Conservation (phyloP, 2,329 filamentous ascomycete species). For the Davidsoniella virescens region DNA sequence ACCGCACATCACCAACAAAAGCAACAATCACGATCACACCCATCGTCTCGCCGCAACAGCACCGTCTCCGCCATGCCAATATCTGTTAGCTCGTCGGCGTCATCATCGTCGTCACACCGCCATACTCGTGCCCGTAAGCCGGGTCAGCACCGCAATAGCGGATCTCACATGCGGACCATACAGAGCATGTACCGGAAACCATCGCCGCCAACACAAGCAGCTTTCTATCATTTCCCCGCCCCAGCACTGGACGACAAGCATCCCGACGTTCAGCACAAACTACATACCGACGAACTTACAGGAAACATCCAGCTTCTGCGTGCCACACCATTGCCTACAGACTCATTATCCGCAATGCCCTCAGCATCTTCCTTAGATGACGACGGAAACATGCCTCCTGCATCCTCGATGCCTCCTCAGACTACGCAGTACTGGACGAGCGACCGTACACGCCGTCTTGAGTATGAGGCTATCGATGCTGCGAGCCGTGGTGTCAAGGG, state of each 20-base stretch:
- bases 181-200: constrained; percentile 11
- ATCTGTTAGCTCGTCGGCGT: constrained; percentile 21
- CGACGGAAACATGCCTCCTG: no score
- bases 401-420: constrained; percentile 22
- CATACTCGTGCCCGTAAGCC: constrained; percentile 12
- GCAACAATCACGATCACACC: constrained; percentile 17
- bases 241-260: constrained; percentile 5
- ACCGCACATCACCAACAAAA: constrained; percentile 10
- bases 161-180: constrained; percentile 14
- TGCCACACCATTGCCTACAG: no score
- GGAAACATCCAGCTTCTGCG: no score
- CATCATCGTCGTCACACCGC: constrained; percentile 21
- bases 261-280: background rate
- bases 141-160: constrained; percentile 16
- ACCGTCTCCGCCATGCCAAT: constrained; percentile 17
- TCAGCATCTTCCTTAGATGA: no score
- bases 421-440: constrained; percentile 54
- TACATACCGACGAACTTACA: no score
- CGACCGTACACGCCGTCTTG: constrained; percentile 42
- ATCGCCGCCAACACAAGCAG: constrained; percentile 19
- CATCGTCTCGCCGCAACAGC: constrained; percentile 18
- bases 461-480: constrained; percentile 51
- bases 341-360: no score
- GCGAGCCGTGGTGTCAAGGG: constrained; percentile 43
- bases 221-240: constrained; percentile 34